Conservation (phyloP, 2,329 filamentous ascomycete species). For the Tolypocladium endophyticum region DNA sequence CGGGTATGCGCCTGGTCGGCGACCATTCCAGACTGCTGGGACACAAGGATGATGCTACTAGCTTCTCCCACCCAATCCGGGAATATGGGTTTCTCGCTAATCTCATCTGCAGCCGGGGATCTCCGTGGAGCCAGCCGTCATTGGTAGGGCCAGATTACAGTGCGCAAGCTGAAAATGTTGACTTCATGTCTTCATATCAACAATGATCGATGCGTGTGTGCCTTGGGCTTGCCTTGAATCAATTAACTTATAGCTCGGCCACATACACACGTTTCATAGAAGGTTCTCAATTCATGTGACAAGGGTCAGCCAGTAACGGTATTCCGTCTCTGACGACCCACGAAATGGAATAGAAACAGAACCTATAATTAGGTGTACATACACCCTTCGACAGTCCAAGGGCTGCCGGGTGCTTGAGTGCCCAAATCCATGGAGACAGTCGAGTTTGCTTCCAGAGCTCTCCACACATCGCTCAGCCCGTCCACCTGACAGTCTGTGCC, state of each 20-base stretch:
- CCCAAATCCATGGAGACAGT: not conserved
- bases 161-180: no score
- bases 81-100: not conserved
- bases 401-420: not conserved
- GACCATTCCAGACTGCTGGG: not conserved
- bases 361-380: not conserved
- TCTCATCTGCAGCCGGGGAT: not conserved
- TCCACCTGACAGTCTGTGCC: not conserved
- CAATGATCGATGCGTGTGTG: no score
- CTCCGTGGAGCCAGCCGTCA: not conserved
- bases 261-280: no score
- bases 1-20: not conserved
- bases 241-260: no score
- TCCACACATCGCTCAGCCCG: not conserved
- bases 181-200: no score
- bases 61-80: not conserved
- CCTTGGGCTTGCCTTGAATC: no score
- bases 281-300: no score
- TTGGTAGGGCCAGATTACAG: no score
- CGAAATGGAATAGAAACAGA: no score
- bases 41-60: not conserved
- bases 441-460: not conserved
- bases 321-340: no score
- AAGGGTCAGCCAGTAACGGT: no score
- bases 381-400: not conserved